Conservation (phyloP, 331 rosid species). For the Malus hybrid region DNA sequence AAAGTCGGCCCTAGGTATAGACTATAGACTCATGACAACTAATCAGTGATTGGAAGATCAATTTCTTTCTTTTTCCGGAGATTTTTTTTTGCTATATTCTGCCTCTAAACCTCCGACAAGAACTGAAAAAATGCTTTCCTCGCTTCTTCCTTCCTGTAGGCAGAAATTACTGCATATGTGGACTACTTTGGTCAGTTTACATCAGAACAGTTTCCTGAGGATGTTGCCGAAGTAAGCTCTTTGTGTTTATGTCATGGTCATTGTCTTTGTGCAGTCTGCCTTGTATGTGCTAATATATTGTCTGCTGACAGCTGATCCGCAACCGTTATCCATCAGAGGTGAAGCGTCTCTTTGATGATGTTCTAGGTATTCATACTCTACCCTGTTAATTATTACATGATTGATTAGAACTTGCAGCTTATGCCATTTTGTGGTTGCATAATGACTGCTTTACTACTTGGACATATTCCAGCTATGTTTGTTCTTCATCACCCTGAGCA, state of each 20-base stretch:
- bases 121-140: neutral
- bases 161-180: constrained; percentile 88
- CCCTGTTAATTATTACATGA: constrained; percentile 28
- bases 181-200: constrained; percentile 91
- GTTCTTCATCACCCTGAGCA: constrained; percentile 98
- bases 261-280: neutral
- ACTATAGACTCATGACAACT: neutral
- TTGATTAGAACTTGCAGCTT: constrained; percentile 7
- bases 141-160: constrained; percentile 32
- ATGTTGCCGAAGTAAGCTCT: constrained; percentile 71
- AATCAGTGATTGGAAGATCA: neutral
- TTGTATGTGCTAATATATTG: constrained; percentile 18
- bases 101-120: neutral
- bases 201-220: constrained; percentile 88
- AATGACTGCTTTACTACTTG: constrained; percentile 26
- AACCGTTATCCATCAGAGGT: constrained; percentile 75
- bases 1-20: neutral
- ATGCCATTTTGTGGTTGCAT: constrained; percentile 9
- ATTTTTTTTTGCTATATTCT: neutral
- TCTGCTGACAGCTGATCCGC: constrained; percentile 70
- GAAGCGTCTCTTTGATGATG: constrained; percentile 83
- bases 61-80: neutral
- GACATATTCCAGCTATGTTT: constrained; percentile 67
- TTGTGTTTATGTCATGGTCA: neutral
- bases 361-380: constrained; percentile 65